These are phyloP conservation scores for Populus tremula DNA, from an alignment of 345 rosid species.

Conservation along the genomic window DNA sequence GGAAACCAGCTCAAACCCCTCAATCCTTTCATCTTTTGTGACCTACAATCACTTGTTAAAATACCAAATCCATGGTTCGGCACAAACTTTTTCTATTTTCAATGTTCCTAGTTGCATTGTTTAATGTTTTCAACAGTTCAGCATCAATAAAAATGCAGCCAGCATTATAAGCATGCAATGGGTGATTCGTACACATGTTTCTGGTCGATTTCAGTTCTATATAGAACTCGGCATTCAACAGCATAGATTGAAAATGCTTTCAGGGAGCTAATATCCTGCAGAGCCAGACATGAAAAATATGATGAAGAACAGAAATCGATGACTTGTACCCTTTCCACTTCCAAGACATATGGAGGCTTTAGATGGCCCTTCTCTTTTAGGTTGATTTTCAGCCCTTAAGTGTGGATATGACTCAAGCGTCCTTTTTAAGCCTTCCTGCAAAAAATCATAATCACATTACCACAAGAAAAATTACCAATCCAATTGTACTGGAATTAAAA, in stretches of 20 bases:
- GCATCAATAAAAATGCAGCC: not conserved
- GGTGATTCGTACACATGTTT: not conserved
- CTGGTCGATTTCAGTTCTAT: not conserved
- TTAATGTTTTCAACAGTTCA: not conserved
- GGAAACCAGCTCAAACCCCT: not conserved
- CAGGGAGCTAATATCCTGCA: not conserved
- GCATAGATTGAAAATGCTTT: not conserved
- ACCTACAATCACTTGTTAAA: not conserved
- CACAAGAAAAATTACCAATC: not conserved
- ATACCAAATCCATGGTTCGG: not conserved
- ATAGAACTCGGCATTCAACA: not conserved
- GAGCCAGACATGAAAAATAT: not conserved
- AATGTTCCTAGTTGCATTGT: not conserved
- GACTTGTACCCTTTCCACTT: constrained; percentile 61
- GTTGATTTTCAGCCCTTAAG: constrained; percentile 55
- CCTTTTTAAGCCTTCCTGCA: constrained; percentile 79
- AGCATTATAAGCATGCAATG: not conserved
- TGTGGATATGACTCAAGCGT: constrained; percentile 78
- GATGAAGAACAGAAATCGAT: constrained; percentile 3
- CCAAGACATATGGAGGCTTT: constrained; percentile 76
- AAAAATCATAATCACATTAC: not conserved
- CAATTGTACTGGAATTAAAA: not conserved
- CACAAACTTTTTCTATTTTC: not conserved
- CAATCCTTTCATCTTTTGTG: not conserved
- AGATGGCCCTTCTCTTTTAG: constrained; percentile 74